Conservation (phyloP, 805 yeast species). For the Lachancea mirantina region DNA sequence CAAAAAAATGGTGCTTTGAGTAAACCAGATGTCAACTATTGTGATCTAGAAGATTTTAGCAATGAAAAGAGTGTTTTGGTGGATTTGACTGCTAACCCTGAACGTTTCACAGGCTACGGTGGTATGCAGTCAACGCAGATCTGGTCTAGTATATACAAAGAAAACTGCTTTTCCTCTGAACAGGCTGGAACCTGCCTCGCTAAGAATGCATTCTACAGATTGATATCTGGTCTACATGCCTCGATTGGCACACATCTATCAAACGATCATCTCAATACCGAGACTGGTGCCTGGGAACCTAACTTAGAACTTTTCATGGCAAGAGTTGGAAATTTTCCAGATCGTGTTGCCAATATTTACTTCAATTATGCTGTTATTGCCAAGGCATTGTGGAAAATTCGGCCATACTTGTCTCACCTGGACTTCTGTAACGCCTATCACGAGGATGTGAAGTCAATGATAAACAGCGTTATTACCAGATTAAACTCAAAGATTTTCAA, state of each 20-base stretch:
- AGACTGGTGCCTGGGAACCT: slow-evolving; percentile 78
- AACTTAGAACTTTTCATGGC: slow-evolving; percentile 74
- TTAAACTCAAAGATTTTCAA: slow-evolving; percentile 38
- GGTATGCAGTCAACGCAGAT: slow-evolving; percentile 88
- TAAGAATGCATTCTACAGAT: slow-evolving; percentile 78
- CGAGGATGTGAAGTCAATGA: slow-evolving; percentile 37
- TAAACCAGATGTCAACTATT: slow-evolving; percentile 50
- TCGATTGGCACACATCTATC: slow-evolving; percentile 90
- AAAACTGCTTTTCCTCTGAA: slow-evolving; percentile 68
- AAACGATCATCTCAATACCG: slow-evolving; percentile 67
- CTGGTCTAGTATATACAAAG: slow-evolving; percentile 88
- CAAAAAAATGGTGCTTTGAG: slow-evolving; percentile 12
- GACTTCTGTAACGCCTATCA: slow-evolving; percentile 43
- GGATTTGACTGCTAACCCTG: slow-evolving; percentile 82
- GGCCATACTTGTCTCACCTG: slow-evolving; percentile 44
- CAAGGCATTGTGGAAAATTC: slow-evolving; percentile 68
- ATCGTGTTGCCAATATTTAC: slow-evolving; percentile 80
- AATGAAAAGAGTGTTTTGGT: slow-evolving; percentile 73
- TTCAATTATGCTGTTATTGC: slow-evolving; percentile 86
- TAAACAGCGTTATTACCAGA: slow-evolving; percentile 35
- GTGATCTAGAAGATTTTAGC: slow-evolving; percentile 54
- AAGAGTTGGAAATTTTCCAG: slow-evolving; percentile 85
- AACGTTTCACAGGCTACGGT: slow-evolving; percentile 92
- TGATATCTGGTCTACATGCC: slow-evolving; percentile 91
- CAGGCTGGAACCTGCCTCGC: slow-evolving; percentile 63